phyloP scores from a whole-genome alignment of 1,139 yeast genomes.

The Zygosaccharomyces sapae region DNA sequence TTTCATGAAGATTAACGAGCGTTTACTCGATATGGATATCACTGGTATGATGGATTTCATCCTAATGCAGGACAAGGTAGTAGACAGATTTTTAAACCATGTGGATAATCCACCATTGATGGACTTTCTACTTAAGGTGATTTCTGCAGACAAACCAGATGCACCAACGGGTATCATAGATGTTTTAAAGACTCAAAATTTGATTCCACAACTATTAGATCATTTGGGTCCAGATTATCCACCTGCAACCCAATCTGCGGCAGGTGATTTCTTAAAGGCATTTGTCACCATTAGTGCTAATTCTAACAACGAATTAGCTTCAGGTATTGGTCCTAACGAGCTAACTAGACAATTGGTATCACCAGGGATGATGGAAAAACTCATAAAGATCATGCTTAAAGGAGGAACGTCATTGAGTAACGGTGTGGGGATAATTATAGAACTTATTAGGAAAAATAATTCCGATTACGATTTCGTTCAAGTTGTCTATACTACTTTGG shows the following conservation, averaged over 20 bases:
- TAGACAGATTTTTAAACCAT: slow-evolving; percentile 51
- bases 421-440: slow-evolving; percentile 94
- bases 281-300: slow-evolving; percentile 90
- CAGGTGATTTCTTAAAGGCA: slow-evolving; percentile 92
- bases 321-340: slow-evolving; percentile 95
- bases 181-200: slow-evolving; percentile 46
- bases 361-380: slow-evolving; percentile 57
- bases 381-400: slow-evolving; percentile 77
- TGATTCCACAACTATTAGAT: slow-evolving; percentile 51
- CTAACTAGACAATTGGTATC: slow-evolving; percentile 85
- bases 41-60: slow-evolving; percentile 71
- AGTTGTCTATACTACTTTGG: slow-evolving; percentile 78
- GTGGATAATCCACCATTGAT: slow-evolving; percentile 65
- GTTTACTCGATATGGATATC: slow-evolving; percentile 81
- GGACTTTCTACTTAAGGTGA: slow-evolving; percentile 62
- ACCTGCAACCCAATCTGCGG: slow-evolving; percentile 80
- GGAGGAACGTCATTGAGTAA: slow-evolving; percentile 93
- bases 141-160: slow-evolving; percentile 63
- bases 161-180: slow-evolving; percentile 61
- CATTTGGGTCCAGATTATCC: slow-evolving; percentile 46
- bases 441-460: slow-evolving; percentile 89
- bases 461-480: slow-evolving; percentile 93
- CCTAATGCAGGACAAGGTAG: slow-evolving; percentile 48
- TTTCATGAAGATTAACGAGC: slow-evolving; percentile 93
- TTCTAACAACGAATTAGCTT: slow-evolving; percentile 64